Conservation (phyloP, 441 rosid species). For the Populus tomentosa region DNA sequence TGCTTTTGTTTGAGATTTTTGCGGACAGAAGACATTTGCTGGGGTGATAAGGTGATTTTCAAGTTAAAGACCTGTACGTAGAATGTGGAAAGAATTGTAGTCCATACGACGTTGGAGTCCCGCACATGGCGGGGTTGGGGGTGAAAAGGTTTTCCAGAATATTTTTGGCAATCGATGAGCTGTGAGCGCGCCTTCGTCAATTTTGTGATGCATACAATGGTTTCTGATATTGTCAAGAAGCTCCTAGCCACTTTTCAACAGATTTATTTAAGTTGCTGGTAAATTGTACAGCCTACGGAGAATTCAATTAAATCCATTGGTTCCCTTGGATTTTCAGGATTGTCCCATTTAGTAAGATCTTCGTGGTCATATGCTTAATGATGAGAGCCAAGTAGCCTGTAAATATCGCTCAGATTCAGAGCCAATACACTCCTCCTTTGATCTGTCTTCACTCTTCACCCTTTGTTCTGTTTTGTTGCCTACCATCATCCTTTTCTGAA, state of each 20-base stretch:
- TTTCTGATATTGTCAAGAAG: constrained; percentile 5
- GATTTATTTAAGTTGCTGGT: constrained; percentile 21
- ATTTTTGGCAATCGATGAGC: constrained; percentile 27
- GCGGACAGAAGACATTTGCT: constrained; percentile 7
- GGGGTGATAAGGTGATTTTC: constrained; percentile 19
- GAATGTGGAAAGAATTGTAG: constrained; percentile 5
- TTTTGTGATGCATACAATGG: constrained; percentile 13
- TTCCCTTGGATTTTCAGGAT: constrained; percentile 20
- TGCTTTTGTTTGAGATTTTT: constrained; percentile 8
- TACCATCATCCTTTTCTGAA: too few relatives aligned
- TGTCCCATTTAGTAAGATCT: constrained; percentile 12
- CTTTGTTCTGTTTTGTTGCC: too few relatives aligned
- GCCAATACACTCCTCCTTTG: too few relatives aligned
- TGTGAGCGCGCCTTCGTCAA: constrained; percentile 4
- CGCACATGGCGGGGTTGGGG: background rate
- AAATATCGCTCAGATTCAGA: constrained; percentile 25
- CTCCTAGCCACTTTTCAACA: constrained; percentile 2
- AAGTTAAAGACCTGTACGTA: background rate
- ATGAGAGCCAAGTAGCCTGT: constrained; percentile 36
- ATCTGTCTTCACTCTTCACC: too few relatives aligned
- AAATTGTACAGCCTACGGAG: constrained; percentile 34
- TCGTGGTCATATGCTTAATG: constrained; percentile 20
- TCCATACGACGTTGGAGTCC: background rate
- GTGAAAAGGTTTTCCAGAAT: constrained; percentile 13
- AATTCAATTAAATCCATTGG: constrained; percentile 19